Evolutionary conservation across 768 basidiomycete genomes (phyloP).

Genomic region (Pilatotrama ljubarskyi): DNA sequence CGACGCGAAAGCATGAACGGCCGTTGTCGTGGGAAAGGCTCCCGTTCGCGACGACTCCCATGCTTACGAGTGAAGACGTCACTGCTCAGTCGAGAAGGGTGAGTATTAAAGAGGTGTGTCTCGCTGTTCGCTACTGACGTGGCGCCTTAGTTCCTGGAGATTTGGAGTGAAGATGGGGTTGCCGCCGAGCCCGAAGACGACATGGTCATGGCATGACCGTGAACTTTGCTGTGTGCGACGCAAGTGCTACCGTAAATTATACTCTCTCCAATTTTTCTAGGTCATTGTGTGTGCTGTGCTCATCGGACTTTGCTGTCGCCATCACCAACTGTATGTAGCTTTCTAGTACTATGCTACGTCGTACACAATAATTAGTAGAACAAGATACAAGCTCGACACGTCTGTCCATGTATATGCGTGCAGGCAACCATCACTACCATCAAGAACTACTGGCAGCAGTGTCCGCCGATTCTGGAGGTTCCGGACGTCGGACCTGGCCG

Average conservation of each 20-base stretch:
- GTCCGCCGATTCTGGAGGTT: background rate
- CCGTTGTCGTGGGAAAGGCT: constrained; percentile 74
- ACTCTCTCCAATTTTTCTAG: background rate
- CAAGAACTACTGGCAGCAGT: background rate
- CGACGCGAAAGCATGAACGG: constrained; percentile 57
- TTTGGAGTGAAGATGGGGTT: constrained; percentile 83
- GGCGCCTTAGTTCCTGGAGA: constrained; percentile 59
- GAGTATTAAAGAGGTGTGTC: constrained; percentile 27
- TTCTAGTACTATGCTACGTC: constrained; percentile 2
- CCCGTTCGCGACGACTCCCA: constrained; percentile 60
- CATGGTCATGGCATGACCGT: constrained; percentile 13
- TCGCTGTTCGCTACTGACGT: constrained; percentile 14
- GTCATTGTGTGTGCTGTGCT: background rate
- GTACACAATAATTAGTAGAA: constrained; percentile 2
- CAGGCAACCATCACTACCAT: background rate
- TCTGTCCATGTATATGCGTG: background rate
- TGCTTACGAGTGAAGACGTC: constrained; percentile 64
- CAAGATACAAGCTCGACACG: background rate
- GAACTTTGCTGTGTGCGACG: background rate
- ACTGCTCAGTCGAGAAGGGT: constrained; percentile 65
- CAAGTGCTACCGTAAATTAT: constrained; percentile 1
- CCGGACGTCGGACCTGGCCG: constrained; percentile 39
- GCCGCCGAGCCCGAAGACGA: constrained; percentile 55
- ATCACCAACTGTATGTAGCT: background rate
- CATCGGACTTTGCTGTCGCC: background rate